A percentile compares a stretch with the other conserved stretches of the same genome.
phyloP scores from a whole-genome alignment of 352 stramenopile genomes.

The Peronospora belbahrii region DNA sequence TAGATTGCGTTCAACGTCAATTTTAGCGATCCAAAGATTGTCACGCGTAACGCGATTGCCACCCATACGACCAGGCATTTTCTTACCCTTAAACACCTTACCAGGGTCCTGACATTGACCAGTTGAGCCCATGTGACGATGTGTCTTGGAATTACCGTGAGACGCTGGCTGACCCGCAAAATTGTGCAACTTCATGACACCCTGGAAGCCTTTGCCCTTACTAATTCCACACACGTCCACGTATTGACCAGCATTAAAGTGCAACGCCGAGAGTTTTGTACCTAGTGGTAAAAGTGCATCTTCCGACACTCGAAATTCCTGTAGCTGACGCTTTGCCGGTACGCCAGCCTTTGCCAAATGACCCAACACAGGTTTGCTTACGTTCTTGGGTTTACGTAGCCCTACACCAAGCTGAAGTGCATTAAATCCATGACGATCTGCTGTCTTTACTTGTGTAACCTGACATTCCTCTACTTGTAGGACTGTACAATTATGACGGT shows the following conservation, averaged over 20 bases:
- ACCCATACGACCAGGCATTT: slow-evolving; percentile 98
- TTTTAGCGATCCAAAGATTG: slow-evolving; percentile 91
- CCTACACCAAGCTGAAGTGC: slow-evolving; percentile 94
- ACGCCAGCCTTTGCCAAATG: slow-evolving; percentile 91
- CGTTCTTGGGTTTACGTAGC: slow-evolving; percentile 93
- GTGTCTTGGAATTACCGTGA: slow-evolving; percentile 97
- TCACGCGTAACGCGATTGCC: slow-evolving; percentile 91
- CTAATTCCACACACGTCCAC: slow-evolving; percentile 95
- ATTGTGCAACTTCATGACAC: slow-evolving; percentile 98
- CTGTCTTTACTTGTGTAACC: slow-evolving; percentile 94
- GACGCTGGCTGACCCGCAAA: slow-evolving; percentile 95
- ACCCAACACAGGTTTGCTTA: slow-evolving; percentile 88
- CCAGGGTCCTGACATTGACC: slow-evolving; percentile 98
- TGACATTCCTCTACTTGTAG: slow-evolving; percentile 87
- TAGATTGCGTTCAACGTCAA: slow-evolving; percentile 90
- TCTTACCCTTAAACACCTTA: slow-evolving; percentile 99
- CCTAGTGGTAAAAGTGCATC: slow-evolving; percentile 84
- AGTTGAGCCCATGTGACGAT: slow-evolving; percentile 94
- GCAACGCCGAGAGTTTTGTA: slow-evolving; percentile 90
- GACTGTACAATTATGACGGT: slow-evolving; percentile 94
- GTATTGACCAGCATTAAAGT: slow-evolving; percentile 98
- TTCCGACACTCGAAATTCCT: slow-evolving; percentile 92
- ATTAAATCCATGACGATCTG: slow-evolving; percentile 91
- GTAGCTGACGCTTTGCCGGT: slow-evolving; percentile 90
- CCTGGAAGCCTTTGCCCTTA: slow-evolving; percentile 88